Conservation (phyloP, 2,329 filamentous ascomycete species). For the Drechslera avenae region DNA sequence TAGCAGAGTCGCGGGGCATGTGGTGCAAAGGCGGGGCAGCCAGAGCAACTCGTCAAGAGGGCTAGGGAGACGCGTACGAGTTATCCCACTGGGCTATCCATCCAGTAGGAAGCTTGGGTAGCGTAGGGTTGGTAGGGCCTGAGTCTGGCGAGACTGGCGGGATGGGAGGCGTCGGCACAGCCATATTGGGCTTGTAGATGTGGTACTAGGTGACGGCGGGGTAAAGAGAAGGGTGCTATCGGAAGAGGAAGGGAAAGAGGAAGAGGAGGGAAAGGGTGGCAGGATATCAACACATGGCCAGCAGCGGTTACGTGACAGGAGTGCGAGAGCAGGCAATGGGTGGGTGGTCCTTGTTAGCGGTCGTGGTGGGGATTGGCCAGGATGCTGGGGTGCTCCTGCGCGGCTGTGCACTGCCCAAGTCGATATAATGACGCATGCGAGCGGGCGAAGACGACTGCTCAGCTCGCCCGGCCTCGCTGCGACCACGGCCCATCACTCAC, state of each 20-base stretch:
- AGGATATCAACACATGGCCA: constrained; percentile 14
- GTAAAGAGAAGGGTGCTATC: constrained; percentile 1
- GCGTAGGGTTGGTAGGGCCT: constrained; percentile 46
- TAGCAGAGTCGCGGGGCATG: constrained; percentile 30
- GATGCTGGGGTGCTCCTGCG: constrained; percentile 8
- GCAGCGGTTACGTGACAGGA: constrained; percentile 29
- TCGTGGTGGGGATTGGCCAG: constrained; percentile 21
- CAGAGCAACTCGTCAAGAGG: not conserved
- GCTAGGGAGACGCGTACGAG: constrained; percentile 31
- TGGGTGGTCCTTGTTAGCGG: constrained; percentile 27
- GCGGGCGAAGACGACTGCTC: constrained; percentile 12
- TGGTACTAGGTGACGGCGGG: constrained; percentile 9
- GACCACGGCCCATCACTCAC: constrained; percentile 7
- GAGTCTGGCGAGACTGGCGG: constrained; percentile 47
- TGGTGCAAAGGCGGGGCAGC: constrained; percentile 21
- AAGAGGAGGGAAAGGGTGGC: constrained; percentile 1
- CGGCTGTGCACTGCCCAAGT: constrained; percentile 19
- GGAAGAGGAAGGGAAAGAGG: not conserved
- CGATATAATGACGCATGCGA: constrained; percentile 14
- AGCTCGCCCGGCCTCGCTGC: constrained; percentile 16
- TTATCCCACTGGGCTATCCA: constrained; percentile 51
- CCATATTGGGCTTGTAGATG: constrained; percentile 29
- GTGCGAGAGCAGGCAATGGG: constrained; percentile 21
- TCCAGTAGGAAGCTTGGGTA: constrained; percentile 46
- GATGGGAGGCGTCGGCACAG: constrained; percentile 44